Evolutionary conservation across 495 filamentous ascomycete species (phyloP).

Genomic region (Aspergillus diversus): DNA sequence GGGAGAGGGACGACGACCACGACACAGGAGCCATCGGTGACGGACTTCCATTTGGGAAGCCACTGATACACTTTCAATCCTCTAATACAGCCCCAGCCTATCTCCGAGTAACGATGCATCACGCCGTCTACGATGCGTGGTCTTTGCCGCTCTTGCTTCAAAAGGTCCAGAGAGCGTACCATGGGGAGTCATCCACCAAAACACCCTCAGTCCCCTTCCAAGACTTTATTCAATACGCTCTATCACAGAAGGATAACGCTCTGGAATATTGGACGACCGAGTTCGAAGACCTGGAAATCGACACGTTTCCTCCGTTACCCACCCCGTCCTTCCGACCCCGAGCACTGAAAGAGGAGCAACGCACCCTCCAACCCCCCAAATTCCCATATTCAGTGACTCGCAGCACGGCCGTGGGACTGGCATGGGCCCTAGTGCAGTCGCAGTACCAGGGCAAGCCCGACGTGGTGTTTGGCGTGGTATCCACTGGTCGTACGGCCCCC

Average conservation of each 20-base stretch:
- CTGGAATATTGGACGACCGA: conserved; percentile 16
- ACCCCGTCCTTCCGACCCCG: not conserved
- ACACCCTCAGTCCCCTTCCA: conserved; percentile 4
- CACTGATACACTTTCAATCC: conserved; percentile 9
- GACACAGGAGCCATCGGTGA: not conserved
- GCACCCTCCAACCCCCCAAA: not conserved
- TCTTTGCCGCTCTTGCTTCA: conserved; percentile 54
- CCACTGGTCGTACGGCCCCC: conserved; percentile 33
- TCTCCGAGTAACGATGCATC: conserved; percentile 56
- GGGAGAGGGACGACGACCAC: not conserved
- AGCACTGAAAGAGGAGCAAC: not conserved
- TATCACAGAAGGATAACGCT: conserved; percentile 8
- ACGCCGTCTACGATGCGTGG: conserved; percentile 64
- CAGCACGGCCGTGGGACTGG: conserved; percentile 11
- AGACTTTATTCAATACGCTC: conserved; percentile 14
- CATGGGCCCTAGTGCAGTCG: conserved; percentile 40
- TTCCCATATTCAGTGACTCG: not conserved
- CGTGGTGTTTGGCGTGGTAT: conserved; percentile 36
- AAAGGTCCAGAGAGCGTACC: conserved; percentile 45
- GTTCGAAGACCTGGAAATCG: not conserved
- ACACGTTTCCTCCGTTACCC: conserved; percentile 9
- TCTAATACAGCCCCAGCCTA: not conserved
- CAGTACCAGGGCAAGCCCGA: conserved; percentile 31
- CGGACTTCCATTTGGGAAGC: conserved; percentile 11
- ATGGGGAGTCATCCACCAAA: not conserved